Base-by-base conservation (phyloP, 164 flowering plant species). In the Platanus orientalis region DNA sequence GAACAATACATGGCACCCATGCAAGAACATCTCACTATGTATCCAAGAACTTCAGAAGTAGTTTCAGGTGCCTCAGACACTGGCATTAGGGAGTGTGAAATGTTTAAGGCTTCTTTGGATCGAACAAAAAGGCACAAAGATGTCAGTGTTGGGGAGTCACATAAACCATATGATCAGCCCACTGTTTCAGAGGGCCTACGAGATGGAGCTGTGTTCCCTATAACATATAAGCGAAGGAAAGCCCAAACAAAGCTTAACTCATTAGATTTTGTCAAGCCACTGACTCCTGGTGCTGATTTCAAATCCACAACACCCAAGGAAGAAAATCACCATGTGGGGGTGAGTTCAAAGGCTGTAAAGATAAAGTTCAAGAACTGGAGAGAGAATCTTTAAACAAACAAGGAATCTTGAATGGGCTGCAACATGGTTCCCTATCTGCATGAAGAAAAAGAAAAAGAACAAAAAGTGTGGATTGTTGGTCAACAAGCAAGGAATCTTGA, bases 141-240 rank as follows among this genome's bases (percentile, higher is more conserved):
- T 61, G 34, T 10, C 51, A 30, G 32, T 47, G 34, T 45, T 25
- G 66, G 36, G 49, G 56, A 60, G 12, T 20, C 55, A 6, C 64
- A 30, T 30, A 57, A 58, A 36, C 55, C 55, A 6, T 30, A 36
- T 9, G 36, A 65, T 30, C 54, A 62, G 25, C 20, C 62, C 20
- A 50, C 67, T 57, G 58, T 61, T 32, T 56, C 66, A 9, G 58
- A 66, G 25, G 71, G 66, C 48, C 26, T 47, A 30, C 69, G 59
- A 49, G 63, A 58, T 62, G 73, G 65, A 3, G 17, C 4, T 50
- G 17, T 32, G 25, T 66, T 68, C 57, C 77, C 77, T 26, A 69
- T 70, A 51, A 77, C 77, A 24, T 70, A 73, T 45, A 77, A 73
- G 66, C 55, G 80, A 27, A 73, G 77, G 48, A 73, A 77, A 54